Evolutionary conservation across 139 green algal genomes (phyloP), one percentile per base, ranked within the genome.

Genomic region (Closterium sp.): DNA sequence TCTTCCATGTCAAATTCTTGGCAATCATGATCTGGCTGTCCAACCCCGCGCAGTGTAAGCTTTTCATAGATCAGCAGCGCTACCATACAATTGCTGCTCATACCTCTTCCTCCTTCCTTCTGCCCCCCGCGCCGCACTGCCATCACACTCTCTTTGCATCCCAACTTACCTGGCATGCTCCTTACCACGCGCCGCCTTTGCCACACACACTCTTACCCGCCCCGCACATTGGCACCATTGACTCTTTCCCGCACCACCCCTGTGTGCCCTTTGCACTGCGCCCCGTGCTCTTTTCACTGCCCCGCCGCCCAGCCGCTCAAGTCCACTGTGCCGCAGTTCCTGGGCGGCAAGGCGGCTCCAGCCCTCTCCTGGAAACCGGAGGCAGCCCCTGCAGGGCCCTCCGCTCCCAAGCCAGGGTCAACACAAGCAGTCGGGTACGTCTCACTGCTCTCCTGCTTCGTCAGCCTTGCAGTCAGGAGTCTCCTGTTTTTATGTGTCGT

Each of bases 321-420:
- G 62, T 50, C 88, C n/a, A 87, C 62, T 9, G 34, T 85, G 62
- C 88, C 88, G 10, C 70, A 50, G 28, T 90, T 90, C 28, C 62
- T 85, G 88, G 28, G 88, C 24, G 88, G 88, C 29, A 87, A 50
- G 30, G 28, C 30, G 11, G 88, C 88, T 27, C 88, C 88, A 9
- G 70, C 28, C 1, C 88, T 90, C 70, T 90, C 88, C 9, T 90
- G 88, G 88, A 90, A 90, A 29, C 88, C 88, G 6, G 88, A 90
- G 62, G 62, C 62, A 6, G 19, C 62, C 62, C 62, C 62, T 79
- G 62, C 62, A 79, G 62, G 62, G 62, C 62, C 62, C 85, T 31
- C 28, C 27, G 85, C 85, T 29, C 27, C n/a, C 85, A 32, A 31
- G n/a, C 85, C 9, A 30, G 85, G 21, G 13, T 9, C n/a, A 30